Conservation (phyloP, 345 rosid species). For the Linum lewisii region DNA sequence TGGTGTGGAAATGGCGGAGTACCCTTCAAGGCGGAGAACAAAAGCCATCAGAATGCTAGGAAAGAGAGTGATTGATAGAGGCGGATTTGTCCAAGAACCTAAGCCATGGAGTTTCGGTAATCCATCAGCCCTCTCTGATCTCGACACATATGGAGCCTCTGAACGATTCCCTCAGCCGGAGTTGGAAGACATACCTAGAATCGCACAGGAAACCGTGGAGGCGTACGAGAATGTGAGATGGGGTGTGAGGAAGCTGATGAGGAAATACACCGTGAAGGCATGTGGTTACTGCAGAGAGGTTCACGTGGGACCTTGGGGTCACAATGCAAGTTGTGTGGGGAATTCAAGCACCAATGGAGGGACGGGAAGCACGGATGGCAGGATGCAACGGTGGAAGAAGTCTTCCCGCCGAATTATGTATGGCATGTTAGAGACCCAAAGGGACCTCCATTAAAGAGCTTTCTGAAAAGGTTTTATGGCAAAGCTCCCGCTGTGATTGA, state of each 20-base stretch:
- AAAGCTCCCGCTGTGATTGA: conserved; percentile 80
- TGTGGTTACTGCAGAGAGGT: conserved; percentile 93
- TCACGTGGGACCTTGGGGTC: conserved; percentile 94
- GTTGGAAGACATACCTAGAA: conserved; percentile 40
- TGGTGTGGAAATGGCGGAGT: conserved; percentile 72
- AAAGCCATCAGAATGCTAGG: conserved; percentile 68
- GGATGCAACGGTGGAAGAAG: conserved; percentile 65
- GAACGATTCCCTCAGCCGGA: conserved; percentile 42
- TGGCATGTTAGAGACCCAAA: conserved; percentile 71
- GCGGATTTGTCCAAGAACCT: conserved; percentile 58
- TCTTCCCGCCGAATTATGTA: conserved; percentile 64
- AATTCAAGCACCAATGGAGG: conserved; percentile 87
- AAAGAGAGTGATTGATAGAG: conserved; percentile 57
- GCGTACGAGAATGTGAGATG: conserved; percentile 54
- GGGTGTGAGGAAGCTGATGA: conserved; percentile 66
- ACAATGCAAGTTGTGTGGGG: conserved; percentile 90
- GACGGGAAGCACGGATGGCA: conserved; percentile 99
- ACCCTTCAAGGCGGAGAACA: conserved; percentile 73
- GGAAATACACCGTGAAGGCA: conserved; percentile 67
- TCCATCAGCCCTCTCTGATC: conserved; percentile 34
- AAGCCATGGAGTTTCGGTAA: conserved; percentile 31
- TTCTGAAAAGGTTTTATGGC: conserved; percentile 69
- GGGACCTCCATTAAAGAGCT: conserved; percentile 49
- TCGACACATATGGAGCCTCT: conserved; percentile 62
- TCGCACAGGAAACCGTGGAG: conserved; percentile 71